A percentile compares a stretch with the other conserved stretches of the same genome.
These are phyloP conservation scores for Fragaria nilgerrensis DNA, from an alignment of 306 rosid genomes.

Conservation along the genomic window DNA sequence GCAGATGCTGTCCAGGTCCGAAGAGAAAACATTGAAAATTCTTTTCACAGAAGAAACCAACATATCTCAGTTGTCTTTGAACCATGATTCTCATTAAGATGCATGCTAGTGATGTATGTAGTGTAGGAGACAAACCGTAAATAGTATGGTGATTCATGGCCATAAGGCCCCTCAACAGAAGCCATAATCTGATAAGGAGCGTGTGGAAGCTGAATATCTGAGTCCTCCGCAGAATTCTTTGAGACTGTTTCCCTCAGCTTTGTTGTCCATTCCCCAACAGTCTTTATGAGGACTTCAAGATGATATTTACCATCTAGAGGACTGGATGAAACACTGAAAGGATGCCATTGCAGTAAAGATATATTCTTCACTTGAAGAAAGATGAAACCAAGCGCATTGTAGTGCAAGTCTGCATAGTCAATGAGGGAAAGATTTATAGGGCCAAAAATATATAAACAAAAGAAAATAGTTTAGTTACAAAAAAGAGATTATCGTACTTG, in stretches of 20 bases:
- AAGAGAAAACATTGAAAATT: not conserved
- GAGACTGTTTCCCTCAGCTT: slow-evolving; percentile 34
- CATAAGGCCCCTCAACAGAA: slow-evolving; percentile 73
- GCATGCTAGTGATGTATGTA: not conserved
- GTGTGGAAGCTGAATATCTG: slow-evolving; percentile 15
- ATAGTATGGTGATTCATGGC: slow-evolving; percentile 64
- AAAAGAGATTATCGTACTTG: slow-evolving; percentile 30
- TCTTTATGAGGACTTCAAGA: slow-evolving; percentile 57
- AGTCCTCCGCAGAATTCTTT: slow-evolving; percentile 27
- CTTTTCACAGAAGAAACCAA: not conserved
- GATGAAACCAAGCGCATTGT: slow-evolving; percentile 65
- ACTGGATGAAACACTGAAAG: slow-evolving; percentile 69
- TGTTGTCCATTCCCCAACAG: slow-evolving; percentile 58
- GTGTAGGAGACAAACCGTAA: slow-evolving; percentile 39
- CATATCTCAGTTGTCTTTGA: not conserved
- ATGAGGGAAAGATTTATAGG: not conserved
- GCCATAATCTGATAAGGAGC: slow-evolving; percentile 29
- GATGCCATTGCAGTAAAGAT: slow-evolving; percentile 73
- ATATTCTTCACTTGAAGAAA: slow-evolving; percentile 53
- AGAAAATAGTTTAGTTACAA: not conserved
- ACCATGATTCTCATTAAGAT: not conserved
- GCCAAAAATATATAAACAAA: not conserved
- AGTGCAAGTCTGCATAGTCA: slow-evolving; percentile 46
- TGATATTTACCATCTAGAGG: slow-evolving; percentile 63
- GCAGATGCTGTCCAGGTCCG: not conserved